phyloP scores from a whole-genome alignment of 1,139 yeast genomes.

The Protomyces inouyei region DNA sequence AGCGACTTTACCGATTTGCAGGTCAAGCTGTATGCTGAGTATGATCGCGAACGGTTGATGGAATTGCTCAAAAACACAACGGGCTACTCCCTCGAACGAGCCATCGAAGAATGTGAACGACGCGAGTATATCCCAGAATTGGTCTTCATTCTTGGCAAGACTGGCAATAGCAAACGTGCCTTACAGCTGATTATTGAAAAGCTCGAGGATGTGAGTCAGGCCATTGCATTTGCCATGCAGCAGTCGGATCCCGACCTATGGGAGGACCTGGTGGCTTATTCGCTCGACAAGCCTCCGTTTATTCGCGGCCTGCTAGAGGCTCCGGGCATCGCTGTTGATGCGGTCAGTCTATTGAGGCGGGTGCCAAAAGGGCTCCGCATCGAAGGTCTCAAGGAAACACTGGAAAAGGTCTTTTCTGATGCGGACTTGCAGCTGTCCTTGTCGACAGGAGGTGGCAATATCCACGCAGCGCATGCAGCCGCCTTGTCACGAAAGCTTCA shows the following conservation, averaged over 20 bases:
- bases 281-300: conserved; percentile 67
- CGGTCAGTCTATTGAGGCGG: conserved; percentile 58
- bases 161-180: conserved; percentile 77
- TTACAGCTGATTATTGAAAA: conserved; percentile 69
- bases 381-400: conserved; percentile 58
- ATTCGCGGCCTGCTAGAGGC: conserved; percentile 68
- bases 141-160: conserved; percentile 73
- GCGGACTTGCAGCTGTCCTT: conserved; percentile 44
- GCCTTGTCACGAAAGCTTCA: not conserved
- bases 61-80: conserved; percentile 50
- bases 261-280: conserved; percentile 66
- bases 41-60: conserved; percentile 51
- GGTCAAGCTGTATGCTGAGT: conserved; percentile 60
- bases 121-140: conserved; percentile 59
- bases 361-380: conserved; percentile 62
- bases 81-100: conserved; percentile 66
- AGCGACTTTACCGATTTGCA: conserved; percentile 61
- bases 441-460: conserved; percentile 13
- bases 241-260: conserved; percentile 73
- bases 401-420: conserved; percentile 60
- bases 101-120: conserved; percentile 59
- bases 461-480: conserved; percentile 3
- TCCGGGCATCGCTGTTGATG: conserved; percentile 53
- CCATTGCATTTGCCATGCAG: conserved; percentile 71
- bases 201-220: conserved; percentile 70